A percentile compares a stretch with the other conserved stretches of the same genome.
These are phyloP conservation scores for Gastroboletus turbinatus DNA, from an alignment of 1,284 basidiomycete species.

Conservation along the genomic window DNA sequence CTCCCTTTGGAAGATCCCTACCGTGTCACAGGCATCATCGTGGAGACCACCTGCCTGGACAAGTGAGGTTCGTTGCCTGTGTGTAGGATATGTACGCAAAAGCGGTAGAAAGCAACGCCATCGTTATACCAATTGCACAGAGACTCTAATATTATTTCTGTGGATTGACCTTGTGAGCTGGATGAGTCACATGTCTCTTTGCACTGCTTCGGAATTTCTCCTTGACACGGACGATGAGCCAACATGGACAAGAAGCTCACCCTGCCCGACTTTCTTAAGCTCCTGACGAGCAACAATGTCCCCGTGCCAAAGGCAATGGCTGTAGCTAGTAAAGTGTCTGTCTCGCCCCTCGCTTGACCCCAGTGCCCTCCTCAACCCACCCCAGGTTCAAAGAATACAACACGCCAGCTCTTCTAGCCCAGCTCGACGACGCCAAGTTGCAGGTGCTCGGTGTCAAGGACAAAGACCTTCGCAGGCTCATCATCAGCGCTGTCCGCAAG, in stretches of 20 bases:
- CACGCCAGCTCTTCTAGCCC: slow-evolving; percentile 57
- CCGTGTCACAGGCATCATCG: slow-evolving; percentile 86
- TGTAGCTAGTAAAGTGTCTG: slow-evolving; percentile 77
- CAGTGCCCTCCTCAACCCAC: slow-evolving; percentile 6
- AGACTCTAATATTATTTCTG: slow-evolving; percentile 5
- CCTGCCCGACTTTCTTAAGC: slow-evolving; percentile 72
- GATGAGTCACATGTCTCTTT: slow-evolving; percentile 1
- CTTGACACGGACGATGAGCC: neutral
- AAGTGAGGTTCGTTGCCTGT: slow-evolving; percentile 37
- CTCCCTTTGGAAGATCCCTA: slow-evolving; percentile 67
- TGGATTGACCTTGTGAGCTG: slow-evolving; percentile 2
- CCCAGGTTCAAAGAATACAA: slow-evolving; percentile 74
- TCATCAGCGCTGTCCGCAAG: slow-evolving; percentile 64
- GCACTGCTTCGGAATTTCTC: neutral
- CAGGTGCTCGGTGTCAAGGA: slow-evolving; percentile 56
- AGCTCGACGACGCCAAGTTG: slow-evolving; percentile 62
- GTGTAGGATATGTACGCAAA: slow-evolving; percentile 9
- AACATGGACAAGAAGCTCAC: slow-evolving; percentile 49
- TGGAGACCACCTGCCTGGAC: slow-evolving; percentile 83
- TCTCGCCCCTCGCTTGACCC: slow-evolving; percentile 6
- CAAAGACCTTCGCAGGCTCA: slow-evolving; percentile 67
- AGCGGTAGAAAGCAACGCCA: slow-evolving; percentile 12
- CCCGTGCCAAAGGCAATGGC: slow-evolving; percentile 75
- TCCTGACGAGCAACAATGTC: slow-evolving; percentile 63
- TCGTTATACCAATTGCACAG: slow-evolving; percentile 24